Evolutionary conservation across 1,284 basidiomycete genomes (phyloP).

Genomic region (Boletellus deceptivus): DNA sequence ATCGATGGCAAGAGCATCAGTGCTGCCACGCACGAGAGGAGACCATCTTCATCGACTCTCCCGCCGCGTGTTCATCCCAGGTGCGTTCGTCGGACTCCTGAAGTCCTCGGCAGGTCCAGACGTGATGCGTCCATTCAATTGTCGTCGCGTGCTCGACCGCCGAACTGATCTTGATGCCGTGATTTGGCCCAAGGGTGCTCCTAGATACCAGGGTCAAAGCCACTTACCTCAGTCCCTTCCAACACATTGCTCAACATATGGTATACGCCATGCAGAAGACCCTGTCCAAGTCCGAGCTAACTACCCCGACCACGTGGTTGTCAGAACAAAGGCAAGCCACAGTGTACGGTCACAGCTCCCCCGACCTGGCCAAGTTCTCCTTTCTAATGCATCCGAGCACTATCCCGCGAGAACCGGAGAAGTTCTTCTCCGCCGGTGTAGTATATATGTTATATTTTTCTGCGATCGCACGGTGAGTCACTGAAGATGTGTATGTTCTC

Average conservation of each 20-base stretch:
- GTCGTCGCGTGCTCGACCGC: neutral
- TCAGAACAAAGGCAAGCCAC: neutral
- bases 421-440: neutral
- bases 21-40: neutral
- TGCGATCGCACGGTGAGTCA: neutral
- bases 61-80: neutral
- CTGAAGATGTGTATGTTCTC: neutral
- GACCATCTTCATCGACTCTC: neutral
- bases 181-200: neutral
- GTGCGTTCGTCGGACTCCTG: conserved; percentile 1
- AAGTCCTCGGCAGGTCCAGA: conserved; percentile 1
- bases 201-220: conserved; percentile 10
- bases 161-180: neutral
- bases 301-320: neutral
- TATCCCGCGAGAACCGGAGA: neutral
- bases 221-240: conserved; percentile 7
- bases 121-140: neutral
- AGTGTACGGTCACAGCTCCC: neutral
- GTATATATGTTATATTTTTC: neutral
- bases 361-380: neutral
- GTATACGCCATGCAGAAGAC: neutral
- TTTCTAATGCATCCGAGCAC: neutral
- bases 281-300: neutral
- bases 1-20: neutral
- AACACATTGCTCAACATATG: neutral